Evolutionary conservation across 2,329 filamentous ascomycete species (phyloP).

Genomic region (Microsporum ferrugineum): DNA sequence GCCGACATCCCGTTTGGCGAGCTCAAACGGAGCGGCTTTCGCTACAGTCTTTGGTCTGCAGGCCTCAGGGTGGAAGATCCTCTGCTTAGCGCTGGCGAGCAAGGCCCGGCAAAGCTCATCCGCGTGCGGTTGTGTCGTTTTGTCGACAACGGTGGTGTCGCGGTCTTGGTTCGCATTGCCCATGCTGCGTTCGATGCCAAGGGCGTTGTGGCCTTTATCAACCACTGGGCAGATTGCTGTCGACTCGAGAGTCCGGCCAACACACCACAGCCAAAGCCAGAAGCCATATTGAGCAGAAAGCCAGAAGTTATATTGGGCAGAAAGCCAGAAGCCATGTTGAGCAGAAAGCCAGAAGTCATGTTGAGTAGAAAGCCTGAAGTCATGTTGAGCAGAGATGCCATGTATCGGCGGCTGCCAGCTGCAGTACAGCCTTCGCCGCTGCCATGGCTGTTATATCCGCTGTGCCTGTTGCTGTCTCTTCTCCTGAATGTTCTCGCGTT

Average conservation of each 20-base stretch:
- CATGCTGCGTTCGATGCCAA: slow-evolving; percentile 3
- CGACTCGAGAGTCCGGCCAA: not conserved
- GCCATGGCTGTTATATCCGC: not conserved
- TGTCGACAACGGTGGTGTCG: not conserved
- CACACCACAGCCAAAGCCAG: not conserved
- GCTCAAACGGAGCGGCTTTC: not conserved
- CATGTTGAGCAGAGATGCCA: not conserved
- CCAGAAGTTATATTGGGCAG: too few species aligned
- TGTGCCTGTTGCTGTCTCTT: slow-evolving; percentile 1
- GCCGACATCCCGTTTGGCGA: not conserved
- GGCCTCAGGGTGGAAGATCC: not conserved
- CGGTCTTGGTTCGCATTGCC: not conserved
- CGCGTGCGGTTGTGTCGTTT: not conserved
- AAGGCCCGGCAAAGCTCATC: not conserved
- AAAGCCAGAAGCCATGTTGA: too few species aligned
- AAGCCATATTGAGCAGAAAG: too few species aligned
- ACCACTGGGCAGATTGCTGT: not conserved
- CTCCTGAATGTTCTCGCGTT: not conserved
- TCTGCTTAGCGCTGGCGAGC: not conserved
- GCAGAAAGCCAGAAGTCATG: too few species aligned
- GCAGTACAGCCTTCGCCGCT: not conserved
- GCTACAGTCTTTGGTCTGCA: not conserved
- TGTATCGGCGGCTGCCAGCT: not conserved
- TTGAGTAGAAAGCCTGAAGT: not conserved
- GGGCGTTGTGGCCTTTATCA: not conserved